Evolutionary conservation across 345 rosid genomes (phyloP).

Genomic region (Geranium brycei): DNA sequence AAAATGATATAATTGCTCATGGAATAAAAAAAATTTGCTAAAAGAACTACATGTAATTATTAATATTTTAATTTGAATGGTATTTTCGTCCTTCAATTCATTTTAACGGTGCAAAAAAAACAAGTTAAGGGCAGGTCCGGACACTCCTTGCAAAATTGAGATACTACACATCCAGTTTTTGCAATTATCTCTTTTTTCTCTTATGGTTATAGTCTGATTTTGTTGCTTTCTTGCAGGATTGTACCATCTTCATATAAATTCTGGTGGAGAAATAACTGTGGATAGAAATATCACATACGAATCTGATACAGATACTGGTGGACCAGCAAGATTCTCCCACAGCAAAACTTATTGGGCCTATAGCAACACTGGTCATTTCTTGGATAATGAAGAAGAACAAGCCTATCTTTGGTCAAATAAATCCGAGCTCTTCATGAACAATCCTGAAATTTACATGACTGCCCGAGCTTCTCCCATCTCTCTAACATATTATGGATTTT

Average conservation of each 20-base stretch:
- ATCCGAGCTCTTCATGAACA: conserved; percentile 16
- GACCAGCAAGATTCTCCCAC: conserved; percentile 35
- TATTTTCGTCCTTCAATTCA: no score
- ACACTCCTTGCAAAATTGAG: no score
- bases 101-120: no score
- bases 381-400: conserved; percentile 44
- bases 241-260: conserved; percentile 33
- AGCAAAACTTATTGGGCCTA: conserved; percentile 40
- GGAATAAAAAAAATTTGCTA: no score
- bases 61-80: no score
- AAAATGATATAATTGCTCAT: no score
- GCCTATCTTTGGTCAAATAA: conserved; percentile 21
- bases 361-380: conserved; percentile 59
- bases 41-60: no score
- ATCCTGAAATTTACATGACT: conserved; percentile 30
- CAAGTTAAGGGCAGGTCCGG: no score
- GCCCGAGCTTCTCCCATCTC: conserved; percentile 47
- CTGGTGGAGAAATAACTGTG: conserved; percentile 36
- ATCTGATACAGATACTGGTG: conserved; percentile 45
- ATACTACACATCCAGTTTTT: no score
- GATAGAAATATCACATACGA: conserved; percentile 18
- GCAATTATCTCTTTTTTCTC: neutral
- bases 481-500: conserved; percentile 58
- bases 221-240: conserved; percentile 22
- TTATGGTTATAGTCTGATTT: neutral